Evolutionary conservation across 169 alveolate genomes (phyloP), one percentile per base, ranked within the genome.

Genomic region (Cryptosporidium parvum): DNA sequence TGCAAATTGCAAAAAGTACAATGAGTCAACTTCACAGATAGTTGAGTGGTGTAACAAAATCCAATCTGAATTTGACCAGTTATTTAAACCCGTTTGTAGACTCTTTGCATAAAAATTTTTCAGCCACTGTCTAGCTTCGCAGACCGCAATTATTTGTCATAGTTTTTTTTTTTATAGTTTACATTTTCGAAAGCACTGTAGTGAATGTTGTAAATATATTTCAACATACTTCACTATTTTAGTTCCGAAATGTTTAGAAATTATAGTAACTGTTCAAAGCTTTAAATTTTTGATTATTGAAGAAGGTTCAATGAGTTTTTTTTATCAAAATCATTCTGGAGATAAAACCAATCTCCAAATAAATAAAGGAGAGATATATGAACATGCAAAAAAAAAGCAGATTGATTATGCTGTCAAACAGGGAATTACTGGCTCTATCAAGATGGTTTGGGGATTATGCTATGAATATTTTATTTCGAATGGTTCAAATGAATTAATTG

Each of bases 21-120:
- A 80, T 39, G 89, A 80, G 18, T 45, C 80, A 9, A 31, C 75
- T 37, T 80, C 89, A 42, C 12, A 21, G 21, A 80, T 80, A 42
- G 89, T 80, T 18, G 75, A 80, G 4, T 80, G 89, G 89, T 62
- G 89, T 33, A 80, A 80, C 39, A 62, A 80, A 23, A 18, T 80
- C 23, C 75, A 80, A 33, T 29, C 65, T 62, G 89, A 80, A 29
- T 80, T 80, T 62, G 89, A 80, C 33, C 56, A 35, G 16, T 51
- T 80, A 14, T 62, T 42, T 23, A 80, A 62, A 23, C 75, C 89
- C 9, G 89, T 80, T n/a, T 44, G 52, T 37, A 80, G 44, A 14
- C 48, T 59, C 21, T 80, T 80, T 62, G 52, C 62, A 7, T 52
- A 80, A 45, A 48, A 62, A 14, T 12, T 7, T 65, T 42, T 21